phyloP scores from a whole-genome alignment of 345 rosid species.

The Brassica incana region DNA sequence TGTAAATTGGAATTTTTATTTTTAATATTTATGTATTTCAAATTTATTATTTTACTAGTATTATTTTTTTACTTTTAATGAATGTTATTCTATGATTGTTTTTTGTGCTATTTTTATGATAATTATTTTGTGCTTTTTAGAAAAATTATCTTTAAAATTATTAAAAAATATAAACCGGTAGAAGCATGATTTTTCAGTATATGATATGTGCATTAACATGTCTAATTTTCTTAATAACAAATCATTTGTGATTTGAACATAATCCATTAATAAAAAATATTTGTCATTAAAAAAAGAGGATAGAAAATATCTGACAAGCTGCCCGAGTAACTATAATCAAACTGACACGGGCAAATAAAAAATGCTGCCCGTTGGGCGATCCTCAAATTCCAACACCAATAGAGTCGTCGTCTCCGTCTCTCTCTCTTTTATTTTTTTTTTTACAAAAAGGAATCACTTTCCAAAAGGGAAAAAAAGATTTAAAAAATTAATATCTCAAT shows the following conservation, averaged over 20 bases:
- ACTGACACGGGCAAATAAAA: conserved; percentile 33
- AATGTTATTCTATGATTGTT: not conserved
- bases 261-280: not conserved
- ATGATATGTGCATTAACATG: not conserved
- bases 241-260: not conserved
- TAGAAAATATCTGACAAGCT: conserved; percentile 41
- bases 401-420: too few species aligned
- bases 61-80: not conserved
- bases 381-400: not conserved
- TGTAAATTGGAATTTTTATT: too few species aligned
- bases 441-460: too few species aligned
- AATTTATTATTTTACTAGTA: too few species aligned
- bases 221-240: not conserved
- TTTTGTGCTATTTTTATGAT: not conserved
- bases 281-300: not conserved
- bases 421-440: too few species aligned
- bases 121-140: not conserved
- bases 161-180: not conserved
- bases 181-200: not conserved
- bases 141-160: not conserved
- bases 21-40: too few species aligned
- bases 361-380: not conserved
- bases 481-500: conserved; percentile 19
- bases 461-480: not conserved
- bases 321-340: conserved; percentile 38